phyloP scores from a whole-genome alignment of 2,329 filamentous ascomycete genomes.

The Pseudohalonectria lignicola region DNA sequence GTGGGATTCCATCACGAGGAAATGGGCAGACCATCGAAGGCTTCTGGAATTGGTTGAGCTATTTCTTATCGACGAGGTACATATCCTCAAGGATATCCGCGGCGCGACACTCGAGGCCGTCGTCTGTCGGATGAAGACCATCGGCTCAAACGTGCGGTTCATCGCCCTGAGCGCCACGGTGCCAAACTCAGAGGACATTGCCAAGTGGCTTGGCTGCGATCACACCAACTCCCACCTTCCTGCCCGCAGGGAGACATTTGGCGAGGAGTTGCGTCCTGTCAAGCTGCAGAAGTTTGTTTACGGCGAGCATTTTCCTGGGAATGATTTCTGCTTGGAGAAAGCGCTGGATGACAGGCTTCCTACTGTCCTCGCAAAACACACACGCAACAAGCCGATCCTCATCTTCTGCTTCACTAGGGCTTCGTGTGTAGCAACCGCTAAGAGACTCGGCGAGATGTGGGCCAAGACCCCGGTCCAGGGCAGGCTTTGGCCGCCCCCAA shows the following conservation, averaged over 20 bases:
- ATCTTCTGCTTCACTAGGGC: slow-evolving; percentile 73
- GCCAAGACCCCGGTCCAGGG: slow-evolving; percentile 32
- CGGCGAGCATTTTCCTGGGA: slow-evolving; percentile 52
- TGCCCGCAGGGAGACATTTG: slow-evolving; percentile 59
- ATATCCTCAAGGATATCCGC: slow-evolving; percentile 70
- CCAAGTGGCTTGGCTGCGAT: slow-evolving; percentile 64
- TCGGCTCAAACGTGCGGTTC: slow-evolving; percentile 65
- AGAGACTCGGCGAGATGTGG: slow-evolving; percentile 57
- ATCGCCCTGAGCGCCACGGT: slow-evolving; percentile 75
- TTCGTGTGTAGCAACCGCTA: slow-evolving; percentile 58
- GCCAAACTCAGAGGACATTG: slow-evolving; percentile 72
- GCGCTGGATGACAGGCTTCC: slow-evolving; percentile 54
- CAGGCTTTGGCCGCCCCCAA: slow-evolving; percentile 54
- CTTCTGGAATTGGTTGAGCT: slow-evolving; percentile 67
- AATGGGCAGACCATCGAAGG: slow-evolving; percentile 71
- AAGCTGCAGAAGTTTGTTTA: slow-evolving; percentile 66
- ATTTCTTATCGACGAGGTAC: slow-evolving; percentile 80
- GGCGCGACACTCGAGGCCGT: slow-evolving; percentile 76
- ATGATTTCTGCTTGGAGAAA: slow-evolving; percentile 71
- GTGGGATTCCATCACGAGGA: slow-evolving; percentile 82
- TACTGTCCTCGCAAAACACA: slow-evolving; percentile 55
- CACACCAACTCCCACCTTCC: slow-evolving; percentile 47
- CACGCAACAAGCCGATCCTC: slow-evolving; percentile 64
- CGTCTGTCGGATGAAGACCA: slow-evolving; percentile 78
- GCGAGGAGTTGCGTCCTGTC: slow-evolving; percentile 72